Conservation (phyloP, 352 stramenopile genomes). For the Phytopythium oedochilum region DNA sequence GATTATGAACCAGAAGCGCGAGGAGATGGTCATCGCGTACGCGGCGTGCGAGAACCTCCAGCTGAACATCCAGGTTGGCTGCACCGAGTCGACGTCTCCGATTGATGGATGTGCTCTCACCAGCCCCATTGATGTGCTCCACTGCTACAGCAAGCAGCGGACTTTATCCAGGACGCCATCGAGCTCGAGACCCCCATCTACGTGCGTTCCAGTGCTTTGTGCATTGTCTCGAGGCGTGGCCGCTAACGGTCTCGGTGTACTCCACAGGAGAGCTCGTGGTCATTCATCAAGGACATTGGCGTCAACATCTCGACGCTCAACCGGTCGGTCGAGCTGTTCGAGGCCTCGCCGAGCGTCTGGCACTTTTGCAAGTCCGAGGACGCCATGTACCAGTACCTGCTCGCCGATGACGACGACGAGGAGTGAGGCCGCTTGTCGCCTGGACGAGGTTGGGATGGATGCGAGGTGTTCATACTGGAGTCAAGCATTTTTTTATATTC, state of each 20-base stretch:
- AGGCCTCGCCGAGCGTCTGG: conserved; percentile 63
- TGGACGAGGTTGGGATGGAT: too few relatives aligned
- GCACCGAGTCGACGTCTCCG: neutral
- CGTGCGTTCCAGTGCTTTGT: conserved; percentile 23
- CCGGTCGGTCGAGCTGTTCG: conserved; percentile 63
- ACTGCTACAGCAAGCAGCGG: conserved; percentile 42
- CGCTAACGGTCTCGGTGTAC: neutral
- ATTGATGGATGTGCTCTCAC: neutral
- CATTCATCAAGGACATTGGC: conserved; percentile 77
- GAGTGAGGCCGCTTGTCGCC: neutral
- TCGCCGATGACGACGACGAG: conserved; percentile 63
- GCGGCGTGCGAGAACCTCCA: conserved; percentile 66
- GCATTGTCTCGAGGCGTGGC: neutral
- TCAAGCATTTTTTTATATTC: too few relatives aligned
- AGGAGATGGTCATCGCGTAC: conserved; percentile 69
- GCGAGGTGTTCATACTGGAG: too few relatives aligned
- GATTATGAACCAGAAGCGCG: conserved; percentile 83
- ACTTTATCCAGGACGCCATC: conserved; percentile 79
- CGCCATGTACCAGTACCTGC: conserved; percentile 70
- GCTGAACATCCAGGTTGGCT: conserved; percentile 66
- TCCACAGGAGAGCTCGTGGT: conserved; percentile 68
- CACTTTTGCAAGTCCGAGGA: conserved; percentile 85
- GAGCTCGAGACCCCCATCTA: conserved; percentile 75
- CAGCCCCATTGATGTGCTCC: neutral
- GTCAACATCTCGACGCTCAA: conserved; percentile 61